Percentiles rank a stretch among this genome's conserved stretches.
Conservation (phyloP, 2,329 filamentous ascomycete genomes). For the Apiospora rasikravindrae region DNA sequence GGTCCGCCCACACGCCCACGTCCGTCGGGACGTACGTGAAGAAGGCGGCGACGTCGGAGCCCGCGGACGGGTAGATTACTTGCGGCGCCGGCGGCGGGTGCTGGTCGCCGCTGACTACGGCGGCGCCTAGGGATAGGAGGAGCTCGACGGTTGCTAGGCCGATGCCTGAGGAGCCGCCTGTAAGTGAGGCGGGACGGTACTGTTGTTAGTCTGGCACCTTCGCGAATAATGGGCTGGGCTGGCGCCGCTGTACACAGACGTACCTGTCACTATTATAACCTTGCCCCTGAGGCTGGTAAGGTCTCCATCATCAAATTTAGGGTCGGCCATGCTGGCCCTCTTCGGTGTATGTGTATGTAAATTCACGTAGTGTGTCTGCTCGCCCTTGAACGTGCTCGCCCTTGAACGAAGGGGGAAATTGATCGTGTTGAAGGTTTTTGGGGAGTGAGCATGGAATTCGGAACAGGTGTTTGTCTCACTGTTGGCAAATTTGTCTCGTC, state of each 20-base stretch:
- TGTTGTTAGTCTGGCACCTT: not conserved
- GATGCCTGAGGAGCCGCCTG: slow-evolving; percentile 63
- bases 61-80: slow-evolving; percentile 17
- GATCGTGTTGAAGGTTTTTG: not conserved
- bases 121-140: slow-evolving; percentile 56
- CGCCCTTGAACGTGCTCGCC: too few relatives aligned
- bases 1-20: slow-evolving; percentile 55
- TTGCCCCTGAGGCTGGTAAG: slow-evolving; percentile 51
- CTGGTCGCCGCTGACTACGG: slow-evolving; percentile 61
- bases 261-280: slow-evolving; percentile 54
- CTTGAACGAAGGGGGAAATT: too few relatives aligned
- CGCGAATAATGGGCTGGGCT: not conserved
- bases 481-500: not conserved
- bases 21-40: slow-evolving; percentile 52
- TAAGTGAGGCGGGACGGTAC: slow-evolving; percentile 18
- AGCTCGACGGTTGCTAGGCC: slow-evolving; percentile 60
- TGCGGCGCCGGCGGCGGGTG: slow-evolving; percentile 35
- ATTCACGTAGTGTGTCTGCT: not conserved
- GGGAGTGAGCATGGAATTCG: not conserved
- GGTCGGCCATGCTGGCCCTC: slow-evolving; percentile 44
- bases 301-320: slow-evolving; percentile 50
- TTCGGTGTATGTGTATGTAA: too few relatives aligned
- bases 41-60: slow-evolving; percentile 19
- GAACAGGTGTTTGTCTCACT: not conserved
- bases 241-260: not conserved